Percentiles rank a stretch among this genome's conserved stretches.
phyloP scores from a whole-genome alignment of 78 protist species.

The Dictyostelium citrinum region DNA sequence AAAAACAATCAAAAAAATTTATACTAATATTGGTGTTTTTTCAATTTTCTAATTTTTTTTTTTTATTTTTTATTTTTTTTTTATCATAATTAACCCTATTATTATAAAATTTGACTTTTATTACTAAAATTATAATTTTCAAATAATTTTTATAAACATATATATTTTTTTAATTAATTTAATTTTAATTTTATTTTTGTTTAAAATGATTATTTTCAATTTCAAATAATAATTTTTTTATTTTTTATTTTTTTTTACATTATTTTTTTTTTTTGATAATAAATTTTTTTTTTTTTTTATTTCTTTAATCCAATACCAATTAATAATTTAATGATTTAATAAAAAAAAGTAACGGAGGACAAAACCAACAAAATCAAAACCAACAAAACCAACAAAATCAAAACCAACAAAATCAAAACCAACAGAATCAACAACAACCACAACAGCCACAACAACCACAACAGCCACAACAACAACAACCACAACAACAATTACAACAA shows the following conservation, averaged over 20 bases:
- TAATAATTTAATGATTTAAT: not conserved
- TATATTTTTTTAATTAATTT: not conserved
- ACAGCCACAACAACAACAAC: not conserved
- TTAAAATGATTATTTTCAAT: not conserved
- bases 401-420: too few relatives aligned
- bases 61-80: not conserved
- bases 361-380: not conserved
- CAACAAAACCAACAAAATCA: not conserved
- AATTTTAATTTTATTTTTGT: not conserved
- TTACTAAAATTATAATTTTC: not conserved
- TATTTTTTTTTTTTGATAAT: not conserved
- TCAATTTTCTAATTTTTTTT: too few relatives aligned
- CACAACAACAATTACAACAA: not conserved
- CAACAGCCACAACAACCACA: not conserved
- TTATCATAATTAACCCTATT: not conserved
- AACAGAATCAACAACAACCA: not conserved
- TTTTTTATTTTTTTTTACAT: not conserved
- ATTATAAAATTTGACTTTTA: not conserved
- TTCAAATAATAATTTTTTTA: not conserved
- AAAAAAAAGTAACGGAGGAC: not conserved
- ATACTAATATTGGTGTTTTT: not conserved
- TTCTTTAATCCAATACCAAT: not conserved
- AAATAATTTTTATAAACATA: not conserved
- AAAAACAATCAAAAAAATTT: not conserved
- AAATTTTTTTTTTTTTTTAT: not conserved